Evolutionary conservation across 1,284 basidiomycete genomes (phyloP).

Genomic region (Stygiomarasmius scandens): DNA sequence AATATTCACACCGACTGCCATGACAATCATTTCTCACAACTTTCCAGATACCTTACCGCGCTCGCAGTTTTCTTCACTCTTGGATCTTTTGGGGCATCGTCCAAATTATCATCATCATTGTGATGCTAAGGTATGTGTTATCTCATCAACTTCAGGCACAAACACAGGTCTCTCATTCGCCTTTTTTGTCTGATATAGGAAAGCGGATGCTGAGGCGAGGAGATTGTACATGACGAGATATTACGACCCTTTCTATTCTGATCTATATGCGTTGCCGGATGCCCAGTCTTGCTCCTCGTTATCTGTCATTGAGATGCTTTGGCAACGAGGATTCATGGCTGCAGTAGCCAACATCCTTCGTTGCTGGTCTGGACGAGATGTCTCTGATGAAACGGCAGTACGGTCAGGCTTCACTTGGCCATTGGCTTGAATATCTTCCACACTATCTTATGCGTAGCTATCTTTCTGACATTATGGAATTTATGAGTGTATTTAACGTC

Average conservation of each 20-base stretch:
- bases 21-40: slow-evolving; percentile 9
- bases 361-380: slow-evolving; percentile 34
- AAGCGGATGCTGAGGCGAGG: slow-evolving; percentile 32
- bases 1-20: neutral
- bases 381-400: slow-evolving; percentile 23
- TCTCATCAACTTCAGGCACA: neutral
- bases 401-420: slow-evolving; percentile 34
- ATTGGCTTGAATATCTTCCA: slow-evolving; percentile 33
- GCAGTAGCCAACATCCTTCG: slow-evolving; percentile 27
- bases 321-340: slow-evolving; percentile 32
- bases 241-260: slow-evolving; percentile 73
- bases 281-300: slow-evolving; percentile 40
- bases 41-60: slow-evolving; percentile 15
- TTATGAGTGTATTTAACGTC: slow-evolving; percentile 7
- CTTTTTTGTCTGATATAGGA: slow-evolving; percentile 29
- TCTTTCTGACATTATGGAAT: slow-evolving; percentile 1
- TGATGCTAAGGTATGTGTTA: slow-evolving; percentile 42
- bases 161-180: slow-evolving; percentile 7
- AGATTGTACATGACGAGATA: slow-evolving; percentile 57
- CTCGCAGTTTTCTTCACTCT: slow-evolving; percentile 15
- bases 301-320: slow-evolving; percentile 28
- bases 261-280: slow-evolving; percentile 56
- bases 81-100: slow-evolving; percentile 31
- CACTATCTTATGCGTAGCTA: neutral
- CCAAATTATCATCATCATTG: slow-evolving; percentile 34